These are phyloP conservation scores for Penicillium vulpinum DNA, from an alignment of 2,329 filamentous ascomycete species.

Conservation along the genomic window DNA sequence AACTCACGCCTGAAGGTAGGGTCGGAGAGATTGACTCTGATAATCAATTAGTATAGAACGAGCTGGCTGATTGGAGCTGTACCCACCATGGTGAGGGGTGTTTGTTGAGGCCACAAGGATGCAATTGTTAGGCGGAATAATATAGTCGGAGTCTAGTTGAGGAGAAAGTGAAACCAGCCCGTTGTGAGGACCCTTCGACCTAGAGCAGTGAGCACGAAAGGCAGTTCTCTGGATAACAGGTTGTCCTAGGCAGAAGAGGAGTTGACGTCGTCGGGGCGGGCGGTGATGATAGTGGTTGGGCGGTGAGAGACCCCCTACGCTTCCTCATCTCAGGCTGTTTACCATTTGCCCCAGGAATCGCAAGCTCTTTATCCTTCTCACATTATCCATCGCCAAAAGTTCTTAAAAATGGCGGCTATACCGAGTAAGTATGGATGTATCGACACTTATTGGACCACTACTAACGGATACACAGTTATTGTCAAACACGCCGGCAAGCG, in stretches of 20 bases:
- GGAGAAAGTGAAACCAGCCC: background rate
- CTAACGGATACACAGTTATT: slow-evolving; percentile 61
- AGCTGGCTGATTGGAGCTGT: slow-evolving; percentile 2
- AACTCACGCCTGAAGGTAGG: slow-evolving; percentile 45
- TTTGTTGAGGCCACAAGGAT: background rate
- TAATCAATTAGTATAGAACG: slow-evolving; percentile 1
- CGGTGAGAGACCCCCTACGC: slow-evolving; percentile 34
- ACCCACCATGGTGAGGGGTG: slow-evolving; percentile 31
- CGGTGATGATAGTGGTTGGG: slow-evolving; percentile 31
- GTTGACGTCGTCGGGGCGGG: slow-evolving; percentile 20
- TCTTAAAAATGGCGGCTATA: slow-evolving; percentile 54
- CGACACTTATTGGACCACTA: background rate
- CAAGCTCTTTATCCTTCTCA: slow-evolving; percentile 7
- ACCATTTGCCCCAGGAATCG: slow-evolving; percentile 13
- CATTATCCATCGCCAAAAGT: background rate
- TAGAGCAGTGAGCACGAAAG: background rate
- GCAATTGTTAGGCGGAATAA: background rate
- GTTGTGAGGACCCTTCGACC: background rate
- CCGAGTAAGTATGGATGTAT: slow-evolving; percentile 46
- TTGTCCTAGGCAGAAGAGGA: slow-evolving; percentile 17
- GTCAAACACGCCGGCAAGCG: slow-evolving; percentile 96
- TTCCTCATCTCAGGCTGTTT: slow-evolving; percentile 22
- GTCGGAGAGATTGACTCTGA: slow-evolving; percentile 25
- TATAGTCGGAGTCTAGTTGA: background rate
- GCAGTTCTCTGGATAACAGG: slow-evolving; percentile 12